Evolutionary conservation across 2,329 filamentous ascomycete species (phyloP), one percentile per base, ranked within the genome.

Genomic region (Monilinia aucupariae): DNA sequence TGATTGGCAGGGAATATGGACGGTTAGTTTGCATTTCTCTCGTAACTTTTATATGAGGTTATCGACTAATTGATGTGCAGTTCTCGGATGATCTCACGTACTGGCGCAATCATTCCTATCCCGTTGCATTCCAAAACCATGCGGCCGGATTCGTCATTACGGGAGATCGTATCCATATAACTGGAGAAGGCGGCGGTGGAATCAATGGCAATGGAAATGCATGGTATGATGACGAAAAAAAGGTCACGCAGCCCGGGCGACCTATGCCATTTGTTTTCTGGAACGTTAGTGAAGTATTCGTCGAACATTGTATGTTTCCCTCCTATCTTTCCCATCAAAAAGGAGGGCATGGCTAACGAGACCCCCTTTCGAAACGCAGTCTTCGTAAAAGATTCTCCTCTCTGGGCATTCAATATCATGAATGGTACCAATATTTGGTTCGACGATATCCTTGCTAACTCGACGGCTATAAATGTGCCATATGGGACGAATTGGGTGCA

Each of bases 181-280:
- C 82, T 66, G 81, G 82, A 13, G 75, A 80, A 63, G 76, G 76
- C 0, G 82, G 78, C 0, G 81, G 81, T n/a, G 79, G 80, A 2
- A 82, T 84, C 55, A 70, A 82, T 62, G 81, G 81, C 7, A 82
- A 82, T 64, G 81, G 82, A 3, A 78, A 84, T 65, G 69, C 75
- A 1, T 84, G 82, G 82, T 84, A 84, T 65, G 77, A 73, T 22
- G 78, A 73, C 10, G 81, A 84, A 70, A 67, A 75, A 32, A 77
- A 74, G 17, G 66, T 71, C 7, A 83, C 80, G 0, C 77, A 76
- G 60, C 77, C 78, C 1, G 81, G 81, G 4, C 73, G 82, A 12
- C 82, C 81, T 0, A 84, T 84, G 81, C 81, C 81, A 0, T 83
- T 84, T 63, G 80, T 83, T 4, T 78, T 82, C 59, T 84, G 81